A percentile compares a stretch with the other conserved stretches of the same genome.
phyloP scores from a whole-genome alignment of 2,329 filamentous ascomycete genomes.

The Colletotrichum ledebouriae region DNA sequence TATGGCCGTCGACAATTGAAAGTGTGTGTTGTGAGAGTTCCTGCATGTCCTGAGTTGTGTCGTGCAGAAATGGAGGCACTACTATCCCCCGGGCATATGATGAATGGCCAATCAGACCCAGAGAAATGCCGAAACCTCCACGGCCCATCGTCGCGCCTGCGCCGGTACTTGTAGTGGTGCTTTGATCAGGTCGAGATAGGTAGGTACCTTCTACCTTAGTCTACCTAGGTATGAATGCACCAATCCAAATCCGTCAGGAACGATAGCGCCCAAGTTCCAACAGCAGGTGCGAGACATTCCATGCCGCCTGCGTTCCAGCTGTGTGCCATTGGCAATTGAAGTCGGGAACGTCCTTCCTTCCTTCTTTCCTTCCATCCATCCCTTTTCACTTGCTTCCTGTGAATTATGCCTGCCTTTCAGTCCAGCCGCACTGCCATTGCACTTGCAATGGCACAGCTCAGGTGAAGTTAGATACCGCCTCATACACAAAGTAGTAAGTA shows the following conservation, averaged over 20 bases:
- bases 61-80: conserved; percentile 36
- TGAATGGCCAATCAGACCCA: conserved; percentile 15
- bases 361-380: too few species aligned
- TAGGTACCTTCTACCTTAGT: too few species aligned
- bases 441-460: too few species aligned
- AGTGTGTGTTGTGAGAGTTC: background rate
- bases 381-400: too few species aligned
- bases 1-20: background rate
- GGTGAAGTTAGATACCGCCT: too few species aligned
- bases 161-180: conserved; percentile 3
- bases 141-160: background rate
- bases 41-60: conserved; percentile 35
- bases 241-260: conserved; percentile 19
- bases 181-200: too few species aligned
- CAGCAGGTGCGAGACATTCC: conserved; percentile 3
- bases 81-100: conserved; percentile 10
- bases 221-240: conserved; percentile 2
- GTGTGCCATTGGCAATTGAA: too few species aligned
- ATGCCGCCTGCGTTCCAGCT: conserved; percentile 11
- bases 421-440: too few species aligned
- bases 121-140: conserved; percentile 20
- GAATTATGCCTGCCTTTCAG: too few species aligned
- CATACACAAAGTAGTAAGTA: too few species aligned
- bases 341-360: too few species aligned
- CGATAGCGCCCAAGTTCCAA: conserved; percentile 5